phyloP scores from a whole-genome alignment of 805 yeast species.

The Yarrowia sp. region DNA sequence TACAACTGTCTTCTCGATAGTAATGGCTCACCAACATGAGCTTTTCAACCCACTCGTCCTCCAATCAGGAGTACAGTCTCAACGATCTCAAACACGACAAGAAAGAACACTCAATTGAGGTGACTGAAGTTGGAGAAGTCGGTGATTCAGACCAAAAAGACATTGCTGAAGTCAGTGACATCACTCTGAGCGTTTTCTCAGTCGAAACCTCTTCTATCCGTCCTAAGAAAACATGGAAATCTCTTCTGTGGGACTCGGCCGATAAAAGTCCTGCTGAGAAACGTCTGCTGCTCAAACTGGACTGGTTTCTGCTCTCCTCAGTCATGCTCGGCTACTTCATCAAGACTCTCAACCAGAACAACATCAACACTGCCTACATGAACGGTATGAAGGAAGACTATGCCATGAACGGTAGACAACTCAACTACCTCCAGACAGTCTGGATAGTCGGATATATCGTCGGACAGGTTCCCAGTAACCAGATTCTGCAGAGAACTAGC shows the following conservation, averaged over 20 bases:
- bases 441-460: slow-evolving; percentile 42
- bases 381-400: slow-evolving; percentile 58
- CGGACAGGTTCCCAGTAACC: slow-evolving; percentile 45
- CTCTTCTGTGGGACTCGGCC: slow-evolving; percentile 45
- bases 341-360: slow-evolving; percentile 55
- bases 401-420: slow-evolving; percentile 54
- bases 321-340: slow-evolving; percentile 57
- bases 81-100: not conserved
- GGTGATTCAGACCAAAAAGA: not conserved
- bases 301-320: slow-evolving; percentile 53
- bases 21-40: not conserved
- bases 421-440: slow-evolving; percentile 52
- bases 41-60: not conserved
- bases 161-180: not conserved
- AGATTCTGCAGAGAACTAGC: slow-evolving; percentile 48
- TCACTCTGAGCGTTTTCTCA: not conserved
- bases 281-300: slow-evolving; percentile 50
- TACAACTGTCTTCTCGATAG: too few species aligned
- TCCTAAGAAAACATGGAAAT: not conserved
- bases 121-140: not conserved
- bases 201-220: not conserved
- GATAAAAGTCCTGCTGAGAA: slow-evolving; percentile 53
- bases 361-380: slow-evolving; percentile 56
- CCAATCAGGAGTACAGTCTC: not conserved
- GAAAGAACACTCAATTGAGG: not conserved